Evolutionary conservation across 2,329 filamentous ascomycete species (phyloP).

Genomic region (Iodosphaeria phyllophila): DNA sequence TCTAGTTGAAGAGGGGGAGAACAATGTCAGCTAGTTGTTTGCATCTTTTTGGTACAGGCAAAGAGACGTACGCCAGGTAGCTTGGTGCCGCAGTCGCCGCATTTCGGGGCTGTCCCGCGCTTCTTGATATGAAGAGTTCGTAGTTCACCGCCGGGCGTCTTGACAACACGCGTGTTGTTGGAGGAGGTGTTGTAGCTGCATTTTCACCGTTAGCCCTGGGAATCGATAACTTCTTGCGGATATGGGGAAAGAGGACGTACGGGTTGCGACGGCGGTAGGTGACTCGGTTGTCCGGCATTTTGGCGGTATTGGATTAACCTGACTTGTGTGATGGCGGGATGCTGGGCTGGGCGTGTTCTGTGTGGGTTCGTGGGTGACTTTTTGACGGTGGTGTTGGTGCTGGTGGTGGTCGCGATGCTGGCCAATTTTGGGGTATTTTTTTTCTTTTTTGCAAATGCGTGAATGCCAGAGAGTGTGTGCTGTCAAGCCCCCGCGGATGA

Average conservation of each 20-base stretch:
- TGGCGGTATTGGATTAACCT: conserved; percentile 22
- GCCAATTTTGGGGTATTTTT: too few relatives aligned
- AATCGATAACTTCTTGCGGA: conserved; percentile 7
- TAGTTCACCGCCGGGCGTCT: conserved; percentile 91
- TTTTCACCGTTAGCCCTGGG: conserved; percentile 1
- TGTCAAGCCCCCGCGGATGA: too few relatives aligned
- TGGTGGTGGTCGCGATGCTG: conserved; percentile 12
- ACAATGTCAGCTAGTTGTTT: conserved; percentile 11
- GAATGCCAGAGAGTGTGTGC: conserved; percentile 1
- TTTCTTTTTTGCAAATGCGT: conserved; percentile 1
- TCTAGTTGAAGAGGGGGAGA: conserved; percentile 25
- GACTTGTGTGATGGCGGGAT: conserved; percentile 8
- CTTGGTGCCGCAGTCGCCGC: conserved; percentile 97
- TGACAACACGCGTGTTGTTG: conserved; percentile 90
- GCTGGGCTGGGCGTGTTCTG: too few relatives aligned
- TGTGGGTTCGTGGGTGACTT: conserved; percentile 10
- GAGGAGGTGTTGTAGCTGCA: conserved; percentile 90
- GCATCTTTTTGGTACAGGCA: conserved; percentile 2
- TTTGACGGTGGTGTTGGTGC: conserved; percentile 11
- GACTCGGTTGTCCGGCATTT: conserved; percentile 40
- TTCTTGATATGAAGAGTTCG: conserved; percentile 99
- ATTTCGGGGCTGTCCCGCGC: conserved; percentile 95
- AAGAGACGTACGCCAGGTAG: conserved; percentile 76
- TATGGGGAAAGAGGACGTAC: conserved; percentile 50
- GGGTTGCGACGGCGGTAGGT: conserved; percentile 63